Base-by-base conservation (phyloP, 495 filamentous ascomycete genomes). In the Penicillium waksmanii region DNA sequence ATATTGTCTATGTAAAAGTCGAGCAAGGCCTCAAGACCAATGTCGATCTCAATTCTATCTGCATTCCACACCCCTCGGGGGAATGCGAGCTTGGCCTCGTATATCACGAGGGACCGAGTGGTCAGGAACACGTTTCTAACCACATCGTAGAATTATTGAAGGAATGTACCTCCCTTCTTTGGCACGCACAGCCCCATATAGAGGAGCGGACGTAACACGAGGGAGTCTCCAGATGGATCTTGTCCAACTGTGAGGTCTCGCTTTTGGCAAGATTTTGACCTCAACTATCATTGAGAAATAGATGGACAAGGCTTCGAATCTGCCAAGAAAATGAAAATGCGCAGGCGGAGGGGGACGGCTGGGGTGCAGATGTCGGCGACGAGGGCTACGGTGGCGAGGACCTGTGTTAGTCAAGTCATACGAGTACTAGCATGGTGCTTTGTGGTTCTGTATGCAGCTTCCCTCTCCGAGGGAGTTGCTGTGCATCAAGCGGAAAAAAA, bases 301-400 rank as follows among this genome's bases (percentile, higher is more conserved):
- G 76, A 79, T 69, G 58, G 64, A 79, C 74, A 69, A 80, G 78
- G 76, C 78, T 80, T 80, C 78, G 78, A 80, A 76, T 61, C 62
- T 77, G 78, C 78, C 78, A 27, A 48, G n/a, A 25, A 5, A 12
- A 27, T 23, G 12, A 55, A 31, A 31, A 6, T 6, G 27, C 1
- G 27, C 27, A 31, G 27, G 27, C 27, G 8, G 40, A 34, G 23
- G 21, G 33, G 25, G 36, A 36, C n/a, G 18, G 27, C 8, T 31
- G 27, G 27, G 27, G 27, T 31, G 6, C 27, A 9, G 27, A 31
- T 6, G 27, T 31, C 27, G 27, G 27, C 27, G 27, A 31, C 27
- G 8, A 7, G 27, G 27, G 27, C 27, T 31, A 31, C 27, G 6
- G 27, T 31, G 27, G 8, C 1, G 27, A 31, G 27, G 27, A 38